Conservation (phyloP, 2,329 filamentous ascomycete genomes). For the Dendryphion nanum region DNA sequence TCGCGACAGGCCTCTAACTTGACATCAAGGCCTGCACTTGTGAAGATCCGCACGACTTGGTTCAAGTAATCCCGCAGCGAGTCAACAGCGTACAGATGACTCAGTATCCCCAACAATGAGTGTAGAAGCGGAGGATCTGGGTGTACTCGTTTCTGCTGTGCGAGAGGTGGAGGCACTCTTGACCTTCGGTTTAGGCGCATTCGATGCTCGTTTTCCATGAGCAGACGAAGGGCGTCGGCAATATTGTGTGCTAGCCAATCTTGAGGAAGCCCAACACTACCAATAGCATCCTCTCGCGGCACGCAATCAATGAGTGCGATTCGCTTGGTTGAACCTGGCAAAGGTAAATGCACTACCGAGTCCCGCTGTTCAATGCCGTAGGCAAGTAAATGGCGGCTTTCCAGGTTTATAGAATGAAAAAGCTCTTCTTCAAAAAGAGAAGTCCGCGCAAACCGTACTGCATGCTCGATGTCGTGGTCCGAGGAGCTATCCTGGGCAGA, state of each 20-base stretch:
- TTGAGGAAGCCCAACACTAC: constrained; percentile 22
- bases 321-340: constrained; percentile 37
- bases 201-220: constrained; percentile 77
- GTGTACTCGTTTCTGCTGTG: constrained; percentile 48
- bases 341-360: constrained; percentile 36
- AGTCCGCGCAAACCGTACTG: constrained; percentile 73
- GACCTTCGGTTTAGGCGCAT: constrained; percentile 70
- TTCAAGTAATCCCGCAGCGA: constrained; percentile 36
- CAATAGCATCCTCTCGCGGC: constrained; percentile 46
- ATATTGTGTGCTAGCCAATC: constrained; percentile 62
- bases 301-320: constrained; percentile 68
- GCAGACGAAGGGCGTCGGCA: constrained; percentile 67
- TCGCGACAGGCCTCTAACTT: constrained; percentile 25
- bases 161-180: constrained; percentile 59
- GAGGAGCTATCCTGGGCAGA: constrained; percentile 21
- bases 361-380: constrained; percentile 67
- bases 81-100: constrained; percentile 45
- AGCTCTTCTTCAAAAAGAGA: constrained; percentile 82
- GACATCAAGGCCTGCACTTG: constrained; percentile 29
- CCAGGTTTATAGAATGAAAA: constrained; percentile 83
- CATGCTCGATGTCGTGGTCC: constrained; percentile 61
- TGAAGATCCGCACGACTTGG: constrained; percentile 16
- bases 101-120: constrained; percentile 55
- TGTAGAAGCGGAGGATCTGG: constrained; percentile 59
- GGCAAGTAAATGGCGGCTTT: constrained; percentile 70